These are phyloP conservation scores for Claviceps sp. DNA, from an alignment of 2,329 filamentous ascomycete genomes.

Conservation along the genomic window DNA sequence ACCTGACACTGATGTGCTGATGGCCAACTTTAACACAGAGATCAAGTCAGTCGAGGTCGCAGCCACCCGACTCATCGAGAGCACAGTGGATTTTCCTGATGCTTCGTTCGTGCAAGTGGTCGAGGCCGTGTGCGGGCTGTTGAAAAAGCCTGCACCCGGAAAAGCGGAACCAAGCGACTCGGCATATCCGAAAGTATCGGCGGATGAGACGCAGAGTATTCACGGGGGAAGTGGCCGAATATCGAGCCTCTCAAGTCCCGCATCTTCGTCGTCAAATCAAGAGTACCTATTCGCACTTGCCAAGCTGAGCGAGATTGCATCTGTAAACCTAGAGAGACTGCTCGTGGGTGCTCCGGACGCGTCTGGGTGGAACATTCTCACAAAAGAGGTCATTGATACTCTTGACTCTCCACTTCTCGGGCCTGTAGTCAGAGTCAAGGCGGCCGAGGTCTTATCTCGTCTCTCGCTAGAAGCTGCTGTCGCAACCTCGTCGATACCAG, in stretches of 20 bases:
- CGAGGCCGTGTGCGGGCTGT: conserved; percentile 57
- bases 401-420: conserved; percentile 34
- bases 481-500: conserved; percentile 37
- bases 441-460: conserved; percentile 50
- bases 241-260: conserved; percentile 32
- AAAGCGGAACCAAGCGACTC: conserved; percentile 9
- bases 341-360: conserved; percentile 50
- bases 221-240: conserved; percentile 28
- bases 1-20: conserved; percentile 34
- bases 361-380: conserved; percentile 66
- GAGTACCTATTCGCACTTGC: conserved; percentile 55
- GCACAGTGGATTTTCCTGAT: conserved; percentile 81
- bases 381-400: conserved; percentile 36
- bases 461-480: conserved; percentile 44
- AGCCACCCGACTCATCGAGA: conserved; percentile 75
- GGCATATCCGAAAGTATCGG: conserved; percentile 9
- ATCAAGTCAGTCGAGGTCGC: conserved; percentile 82
- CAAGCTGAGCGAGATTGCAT: conserved; percentile 60
- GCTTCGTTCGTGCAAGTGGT: conserved; percentile 68
- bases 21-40: conserved; percentile 62
- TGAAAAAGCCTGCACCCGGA: conserved; percentile 30
- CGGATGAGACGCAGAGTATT: conserved; percentile 20
- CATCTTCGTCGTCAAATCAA: conserved; percentile 38
- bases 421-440: conserved; percentile 41
- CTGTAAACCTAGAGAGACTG: conserved; percentile 63